A percentile compares a stretch with the other conserved stretches of the same genome.
Evolutionary conservation across 1,284 basidiomycete species (phyloP).

Genomic region (Microbotryomycetes sp.): DNA sequence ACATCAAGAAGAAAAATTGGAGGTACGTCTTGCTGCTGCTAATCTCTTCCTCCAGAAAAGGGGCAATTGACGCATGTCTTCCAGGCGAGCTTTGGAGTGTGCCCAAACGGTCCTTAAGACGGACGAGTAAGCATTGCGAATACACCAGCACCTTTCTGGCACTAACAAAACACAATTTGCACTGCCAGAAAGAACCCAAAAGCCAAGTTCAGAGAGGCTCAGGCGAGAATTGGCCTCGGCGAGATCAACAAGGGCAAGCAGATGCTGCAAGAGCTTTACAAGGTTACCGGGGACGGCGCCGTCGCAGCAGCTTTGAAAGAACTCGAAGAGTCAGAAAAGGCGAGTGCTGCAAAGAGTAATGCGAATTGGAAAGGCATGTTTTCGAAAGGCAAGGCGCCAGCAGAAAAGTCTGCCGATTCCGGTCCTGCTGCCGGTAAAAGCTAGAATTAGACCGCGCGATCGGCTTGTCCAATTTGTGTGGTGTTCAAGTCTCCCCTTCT

Average conservation of each 20-base stretch:
- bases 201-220: constrained; percentile 22
- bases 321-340: constrained; percentile 4
- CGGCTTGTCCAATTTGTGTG: too few species aligned
- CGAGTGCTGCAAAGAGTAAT: not conserved
- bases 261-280: constrained; percentile 15
- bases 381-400: too few species aligned
- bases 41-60: not conserved
- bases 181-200: constrained; percentile 10
- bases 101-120: constrained; percentile 4
- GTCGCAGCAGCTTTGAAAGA: constrained; percentile 4
- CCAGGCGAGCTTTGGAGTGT: constrained; percentile 14
- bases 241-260: constrained; percentile 9
- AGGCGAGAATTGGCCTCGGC: constrained; percentile 23
- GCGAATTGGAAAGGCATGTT: too few species aligned
- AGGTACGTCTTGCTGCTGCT: not conserved
- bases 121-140: constrained; percentile 7
- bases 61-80: not conserved
- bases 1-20: constrained; percentile 19
- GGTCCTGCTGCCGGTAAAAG: too few species aligned
- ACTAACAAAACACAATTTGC: not conserved
- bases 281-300: not conserved
- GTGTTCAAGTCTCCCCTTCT: too few species aligned
- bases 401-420: too few species aligned
- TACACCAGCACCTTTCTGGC: not conserved
- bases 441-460: too few species aligned